Evolutionary conservation across 176 grass and related monocot species (phyloP).

Genomic region (Phoenix roebelenii): DNA sequence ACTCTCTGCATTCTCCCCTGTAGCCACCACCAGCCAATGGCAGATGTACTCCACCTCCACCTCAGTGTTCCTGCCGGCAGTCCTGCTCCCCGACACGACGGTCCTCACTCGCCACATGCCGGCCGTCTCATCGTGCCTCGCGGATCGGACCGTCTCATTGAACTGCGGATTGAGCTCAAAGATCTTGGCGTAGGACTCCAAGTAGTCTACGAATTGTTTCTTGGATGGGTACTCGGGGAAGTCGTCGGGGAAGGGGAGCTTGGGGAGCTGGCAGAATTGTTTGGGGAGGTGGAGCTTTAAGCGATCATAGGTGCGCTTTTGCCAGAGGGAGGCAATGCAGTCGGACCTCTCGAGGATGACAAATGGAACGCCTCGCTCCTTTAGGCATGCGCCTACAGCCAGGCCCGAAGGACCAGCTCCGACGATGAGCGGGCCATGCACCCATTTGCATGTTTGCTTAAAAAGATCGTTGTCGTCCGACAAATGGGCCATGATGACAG

Average conservation of each 20-base stretch:
- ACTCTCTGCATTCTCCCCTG: conserved; percentile 38
- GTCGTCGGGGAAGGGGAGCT: conserved; percentile 31
- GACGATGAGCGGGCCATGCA: conserved; percentile 32
- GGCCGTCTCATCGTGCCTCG: conserved; percentile 21
- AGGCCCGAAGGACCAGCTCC: conserved; percentile 36
- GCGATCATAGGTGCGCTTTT: conserved; percentile 35
- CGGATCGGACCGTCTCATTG: conserved; percentile 18
- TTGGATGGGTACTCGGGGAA: conserved; percentile 34
- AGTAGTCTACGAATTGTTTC: conserved; percentile 35
- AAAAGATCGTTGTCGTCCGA: conserved; percentile 8
- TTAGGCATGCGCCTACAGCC: conserved; percentile 32
- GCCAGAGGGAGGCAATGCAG: conserved; percentile 40
- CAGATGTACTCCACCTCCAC: conserved; percentile 41
- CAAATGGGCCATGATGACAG: neutral
- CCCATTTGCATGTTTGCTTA: conserved; percentile 32
- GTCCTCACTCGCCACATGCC: conserved; percentile 39
- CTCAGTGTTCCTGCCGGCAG: neutral
- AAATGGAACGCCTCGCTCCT: conserved; percentile 26
- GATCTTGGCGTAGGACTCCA: conserved; percentile 23
- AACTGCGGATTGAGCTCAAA: conserved; percentile 34
- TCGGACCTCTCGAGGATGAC: conserved; percentile 32
- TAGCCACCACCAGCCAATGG: conserved; percentile 46
- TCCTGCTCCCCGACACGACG: neutral
- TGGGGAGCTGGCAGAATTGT: conserved; percentile 40
- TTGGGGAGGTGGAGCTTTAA: conserved; percentile 44